Base-by-base conservation (phyloP, 768 basidiomycete genomes). In the Naganishia onofrii region DNA sequence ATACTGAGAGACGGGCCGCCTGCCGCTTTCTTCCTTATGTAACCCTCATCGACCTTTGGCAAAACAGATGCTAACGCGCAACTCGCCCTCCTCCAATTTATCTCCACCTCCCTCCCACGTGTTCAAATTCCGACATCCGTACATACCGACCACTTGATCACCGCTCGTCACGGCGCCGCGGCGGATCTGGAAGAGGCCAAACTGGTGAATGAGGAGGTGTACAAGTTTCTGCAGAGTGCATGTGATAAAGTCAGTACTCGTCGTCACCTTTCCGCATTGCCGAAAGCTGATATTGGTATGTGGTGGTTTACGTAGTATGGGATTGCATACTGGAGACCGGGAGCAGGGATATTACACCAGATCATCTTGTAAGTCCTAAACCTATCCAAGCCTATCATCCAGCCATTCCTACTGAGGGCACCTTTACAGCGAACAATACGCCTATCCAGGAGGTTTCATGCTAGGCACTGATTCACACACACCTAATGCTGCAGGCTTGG, bases 91-190 rank as follows among this genome's bases (percentile, higher is more conserved):
- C 82, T 99, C 69, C 96, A 99, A 83, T 99, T 98, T 82, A 96
- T 95, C 91, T 95, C 93, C 67, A 94, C 93, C 67, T 92, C 91
- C 23, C 86, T 96, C 64, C 81, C 87, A 28, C 85, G 85, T 72
- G 90, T 89, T 75, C 90, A 90, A 19, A 93, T 97, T 0, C 84
- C 84, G 5, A 81, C 83, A 10, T 82, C 82, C 72, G 96, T 99
- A 71, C 96, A 99, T 80, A 98, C 96, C 76, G 96, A 99, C 79
- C 96, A 99, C 82, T 85, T 99, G 53, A 97, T 99, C 70, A 92
- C 93, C 81, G 96, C 96, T 19, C 84, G 85, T 21, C 86, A 89
- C 66, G 95, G 95, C 3, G 96, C 93, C 2, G 86, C 88, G 52
- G 81, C 86, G 2, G 96, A 99, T 78, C 83, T 99, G 12, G 54